phyloP scores from a whole-genome alignment of 2,329 filamentous ascomycete genomes.

The Sarocladium brachiariae region DNA sequence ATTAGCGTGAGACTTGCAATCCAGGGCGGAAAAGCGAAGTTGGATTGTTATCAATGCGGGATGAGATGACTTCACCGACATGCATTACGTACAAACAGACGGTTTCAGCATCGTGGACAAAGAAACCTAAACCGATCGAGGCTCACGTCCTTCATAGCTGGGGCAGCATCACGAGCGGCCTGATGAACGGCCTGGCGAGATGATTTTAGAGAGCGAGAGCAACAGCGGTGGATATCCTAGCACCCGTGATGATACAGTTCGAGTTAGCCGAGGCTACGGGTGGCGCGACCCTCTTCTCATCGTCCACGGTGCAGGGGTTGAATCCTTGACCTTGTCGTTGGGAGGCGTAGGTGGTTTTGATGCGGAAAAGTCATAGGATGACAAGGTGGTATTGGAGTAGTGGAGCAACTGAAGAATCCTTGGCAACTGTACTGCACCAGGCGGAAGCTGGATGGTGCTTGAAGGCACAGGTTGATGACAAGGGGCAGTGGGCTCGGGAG shows the following conservation, averaged over 20 bases:
- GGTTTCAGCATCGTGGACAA: not conserved
- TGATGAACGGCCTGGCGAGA: not conserved
- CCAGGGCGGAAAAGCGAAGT: not conserved
- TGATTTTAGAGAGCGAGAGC: no score
- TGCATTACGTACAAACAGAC: slow-evolving; percentile 5
- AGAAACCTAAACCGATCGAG: not conserved
- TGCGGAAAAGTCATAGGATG: not conserved
- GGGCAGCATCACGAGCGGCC: not conserved
- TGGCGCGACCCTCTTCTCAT: not conserved
- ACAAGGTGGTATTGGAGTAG: not conserved
- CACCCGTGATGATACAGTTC: not conserved
- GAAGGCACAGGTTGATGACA: not conserved
- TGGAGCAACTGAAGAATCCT: not conserved
- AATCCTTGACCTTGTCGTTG: not conserved
- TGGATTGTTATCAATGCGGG: not conserved
- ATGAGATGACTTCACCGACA: slow-evolving; percentile 1
- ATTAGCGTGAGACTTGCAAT: not conserved
- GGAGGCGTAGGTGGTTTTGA: slow-evolving; percentile 3
- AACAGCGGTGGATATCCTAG: no score
- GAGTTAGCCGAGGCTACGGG: no score
- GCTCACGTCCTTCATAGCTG: not conserved
- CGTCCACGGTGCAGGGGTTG: not conserved
- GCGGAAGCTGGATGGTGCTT: not conserved
- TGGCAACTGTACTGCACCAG: not conserved
- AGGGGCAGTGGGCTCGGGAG: not conserved